Conservation (phyloP, 495 filamentous ascomycete genomes). For the Aspergillus wentii region DNA sequence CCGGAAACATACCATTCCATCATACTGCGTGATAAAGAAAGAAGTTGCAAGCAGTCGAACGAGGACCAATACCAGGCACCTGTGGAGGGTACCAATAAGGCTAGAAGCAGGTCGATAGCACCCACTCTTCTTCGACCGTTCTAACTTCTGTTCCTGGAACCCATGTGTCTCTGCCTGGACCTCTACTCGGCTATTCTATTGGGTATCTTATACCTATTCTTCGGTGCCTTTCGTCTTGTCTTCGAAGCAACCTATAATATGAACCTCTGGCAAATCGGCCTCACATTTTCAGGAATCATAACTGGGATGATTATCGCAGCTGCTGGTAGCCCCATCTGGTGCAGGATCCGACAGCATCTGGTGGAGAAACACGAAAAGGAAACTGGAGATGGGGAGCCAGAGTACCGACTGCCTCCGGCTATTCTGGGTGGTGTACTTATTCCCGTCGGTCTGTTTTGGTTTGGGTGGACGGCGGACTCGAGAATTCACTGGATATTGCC, state of each 20-base stretch:
- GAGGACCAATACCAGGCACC: constrained; percentile 65
- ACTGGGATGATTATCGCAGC: constrained; percentile 60
- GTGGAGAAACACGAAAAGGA: no score
- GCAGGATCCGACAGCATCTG: constrained; percentile 49
- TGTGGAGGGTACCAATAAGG: constrained; percentile 34
- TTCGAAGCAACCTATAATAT: constrained; percentile 64
- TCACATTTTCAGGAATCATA: constrained; percentile 70
- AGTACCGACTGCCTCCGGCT: constrained; percentile 68
- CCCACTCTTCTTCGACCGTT: constrained; percentile 58
- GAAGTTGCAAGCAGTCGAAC: constrained; percentile 61
- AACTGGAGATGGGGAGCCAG: constrained; percentile 48
- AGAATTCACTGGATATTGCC: constrained; percentile 67
- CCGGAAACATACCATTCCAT: constrained; percentile 73
- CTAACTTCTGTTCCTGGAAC: constrained; percentile 69
- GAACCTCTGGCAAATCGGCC: constrained; percentile 65
- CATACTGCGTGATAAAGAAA: constrained; percentile 52
- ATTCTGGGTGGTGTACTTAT: constrained; percentile 66
- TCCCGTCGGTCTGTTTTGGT: constrained; percentile 73
- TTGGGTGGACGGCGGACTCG: constrained; percentile 60
- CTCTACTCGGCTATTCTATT: constrained; percentile 71
- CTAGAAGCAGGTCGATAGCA: constrained; percentile 57
- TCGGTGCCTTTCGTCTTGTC: constrained; percentile 80
- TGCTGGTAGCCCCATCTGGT: constrained; percentile 64
- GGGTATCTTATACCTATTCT: constrained; percentile 81
- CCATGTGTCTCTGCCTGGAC: constrained; percentile 72